Base-by-base conservation (phyloP, 371 early-diverging fungal species). In the Coemansia sp. region DNA sequence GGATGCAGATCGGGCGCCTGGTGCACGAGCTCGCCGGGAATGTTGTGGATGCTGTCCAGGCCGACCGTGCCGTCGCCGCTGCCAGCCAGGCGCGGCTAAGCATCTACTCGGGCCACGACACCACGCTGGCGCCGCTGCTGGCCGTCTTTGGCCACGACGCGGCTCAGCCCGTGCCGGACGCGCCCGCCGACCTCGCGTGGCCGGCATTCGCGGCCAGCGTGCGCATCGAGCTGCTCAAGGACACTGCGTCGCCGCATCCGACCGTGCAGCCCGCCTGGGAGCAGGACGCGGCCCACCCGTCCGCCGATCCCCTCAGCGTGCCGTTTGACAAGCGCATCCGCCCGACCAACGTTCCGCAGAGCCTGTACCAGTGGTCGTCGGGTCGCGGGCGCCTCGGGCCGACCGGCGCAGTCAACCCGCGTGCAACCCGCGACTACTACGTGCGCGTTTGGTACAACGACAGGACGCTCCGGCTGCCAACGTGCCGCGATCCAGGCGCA, bases 41-140 rank as follows among this genome's bases (percentile, higher is more conserved):
- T 46, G 34, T 69, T 1, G 75, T 56, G 16, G 14, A 33, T 9
- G 66, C 62, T 2, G 62, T 66, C 2, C 62, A 69, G 66, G 48
- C 50, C 3, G 75, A 75, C 57, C 75, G 75, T n/a, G 49, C 40
- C 18, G 47, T 38, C 4, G n/a, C 24, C 5, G 24, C 24, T 9
- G 9, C 24, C 36, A 18, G 10, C 24, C 38, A 46, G 33, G 24
- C 38, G 38, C 54, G 18, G 6, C 38, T 52, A 8, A 82, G 85
- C 8, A 64, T 92, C 39, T 90, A 87, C 71, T 88, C 89, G 62
- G 91, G 89, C 42, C 92, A 92, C 71, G 90, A 90, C 67, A 85
- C 89, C 37, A 90, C 90, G 1, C 67, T 89, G 31, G 87, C 79
- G 10, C 89, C 90, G 14, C 65, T 90, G 36, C 78, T 92, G 11